Percentiles rank a stretch among this genome's conserved stretches.
Conservation (phyloP, 2,329 filamentous ascomycete genomes). For the Erysiphe neolycopersici region DNA sequence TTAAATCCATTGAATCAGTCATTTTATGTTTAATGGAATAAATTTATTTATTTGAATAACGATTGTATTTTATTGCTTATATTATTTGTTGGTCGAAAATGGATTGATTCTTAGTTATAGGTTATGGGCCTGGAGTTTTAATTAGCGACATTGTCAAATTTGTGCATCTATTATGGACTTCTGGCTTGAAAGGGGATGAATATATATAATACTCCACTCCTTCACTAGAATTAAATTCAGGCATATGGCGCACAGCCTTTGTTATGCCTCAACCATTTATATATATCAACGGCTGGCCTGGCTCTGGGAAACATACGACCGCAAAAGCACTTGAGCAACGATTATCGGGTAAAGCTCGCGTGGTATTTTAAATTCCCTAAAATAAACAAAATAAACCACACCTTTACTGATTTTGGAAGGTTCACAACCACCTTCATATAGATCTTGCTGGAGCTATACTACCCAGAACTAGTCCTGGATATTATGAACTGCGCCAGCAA, state of each 20-base stretch:
- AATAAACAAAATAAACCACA: background rate
- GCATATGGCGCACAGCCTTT: background rate
- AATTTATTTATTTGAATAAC: too few species aligned
- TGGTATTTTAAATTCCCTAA: background rate
- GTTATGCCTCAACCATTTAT: conserved; percentile 1
- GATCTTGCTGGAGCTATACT: conserved; percentile 1
- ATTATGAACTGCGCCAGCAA: background rate
- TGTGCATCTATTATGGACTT: too few species aligned
- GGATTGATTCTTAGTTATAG: too few species aligned
- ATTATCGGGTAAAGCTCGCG: background rate
- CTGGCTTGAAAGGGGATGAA: too few species aligned
- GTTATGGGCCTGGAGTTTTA: too few species aligned
- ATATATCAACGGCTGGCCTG: conserved; percentile 1
- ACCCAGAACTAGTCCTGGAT: conserved; percentile 1
- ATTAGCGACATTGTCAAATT: too few species aligned
- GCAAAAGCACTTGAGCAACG: background rate
- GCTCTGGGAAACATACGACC: background rate
- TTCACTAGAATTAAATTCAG: background rate
- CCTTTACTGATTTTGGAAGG: background rate
- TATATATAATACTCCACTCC: too few species aligned
- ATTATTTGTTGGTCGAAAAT: too few species aligned
- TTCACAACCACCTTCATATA: conserved; percentile 2
- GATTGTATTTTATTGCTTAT: too few species aligned
- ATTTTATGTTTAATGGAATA: too few species aligned
- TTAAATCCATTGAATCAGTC: too few species aligned